Evolutionary conservation across 306 rosid genomes (phyloP).

Genomic region (Fragaria ananassa): DNA sequence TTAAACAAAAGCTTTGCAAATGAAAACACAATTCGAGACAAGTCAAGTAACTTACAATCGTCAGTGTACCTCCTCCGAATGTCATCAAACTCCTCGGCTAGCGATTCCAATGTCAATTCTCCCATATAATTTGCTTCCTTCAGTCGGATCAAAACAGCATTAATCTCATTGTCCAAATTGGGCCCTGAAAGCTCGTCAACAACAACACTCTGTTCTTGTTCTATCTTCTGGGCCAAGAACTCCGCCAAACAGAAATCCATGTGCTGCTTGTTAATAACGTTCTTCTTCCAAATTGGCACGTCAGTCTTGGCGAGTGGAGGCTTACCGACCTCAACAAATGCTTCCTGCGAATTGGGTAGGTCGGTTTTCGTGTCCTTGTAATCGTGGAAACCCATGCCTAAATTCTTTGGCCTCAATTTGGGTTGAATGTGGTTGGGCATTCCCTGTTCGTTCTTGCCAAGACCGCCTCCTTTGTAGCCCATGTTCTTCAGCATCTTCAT

Average conservation of each 20-base stretch:
- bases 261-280: conserved; percentile 41
- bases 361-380: conserved; percentile 35
- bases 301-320: conserved; percentile 25
- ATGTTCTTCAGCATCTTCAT: conserved; percentile 72
- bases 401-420: conserved; percentile 62
- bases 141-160: conserved; percentile 39
- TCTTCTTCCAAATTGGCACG: conserved; percentile 55
- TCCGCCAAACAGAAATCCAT: conserved; percentile 54
- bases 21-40: conserved; percentile 67
- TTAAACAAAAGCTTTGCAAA: conserved; percentile 70
- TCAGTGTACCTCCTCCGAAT: conserved; percentile 48
- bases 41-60: conserved; percentile 63
- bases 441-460: conserved; percentile 80
- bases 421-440: conserved; percentile 65
- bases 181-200: conserved; percentile 1
- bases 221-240: conserved; percentile 57
- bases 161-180: conserved; percentile 53
- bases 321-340: background rate
- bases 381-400: conserved; percentile 71
- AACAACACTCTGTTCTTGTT: conserved; percentile 28
- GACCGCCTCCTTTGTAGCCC: conserved; percentile 97
- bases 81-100: conserved; percentile 51
- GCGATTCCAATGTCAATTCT: conserved; percentile 58
- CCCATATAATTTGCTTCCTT: conserved; percentile 52
- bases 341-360: conserved; percentile 20